A percentile compares a stretch with the other conserved stretches of the same genome.
These are phyloP conservation scores for Trichosanthes cucumerina DNA, from an alignment of 306 rosid species.

Conservation along the genomic window DNA sequence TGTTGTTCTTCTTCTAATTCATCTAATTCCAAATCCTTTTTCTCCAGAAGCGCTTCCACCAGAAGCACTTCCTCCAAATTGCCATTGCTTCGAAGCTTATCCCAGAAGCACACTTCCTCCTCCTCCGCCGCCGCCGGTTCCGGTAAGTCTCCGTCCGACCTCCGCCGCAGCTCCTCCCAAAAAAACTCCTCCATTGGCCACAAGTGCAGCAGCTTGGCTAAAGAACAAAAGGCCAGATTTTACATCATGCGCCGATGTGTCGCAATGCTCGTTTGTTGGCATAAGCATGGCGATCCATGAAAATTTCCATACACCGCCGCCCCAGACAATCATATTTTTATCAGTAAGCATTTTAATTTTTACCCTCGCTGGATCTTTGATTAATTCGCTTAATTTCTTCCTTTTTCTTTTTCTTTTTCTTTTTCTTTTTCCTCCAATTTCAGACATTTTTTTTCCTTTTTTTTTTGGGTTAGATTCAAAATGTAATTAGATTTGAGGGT, in stretches of 20 bases:
- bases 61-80: constrained; percentile 53
- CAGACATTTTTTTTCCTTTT: not conserved
- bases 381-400: not conserved
- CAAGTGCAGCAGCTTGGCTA: constrained; percentile 68
- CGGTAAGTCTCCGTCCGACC: not conserved
- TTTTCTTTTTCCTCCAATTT: not conserved
- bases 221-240: constrained; percentile 89
- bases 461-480: not conserved
- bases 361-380: not conserved
- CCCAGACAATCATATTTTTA: not conserved
- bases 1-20: constrained; percentile 1
- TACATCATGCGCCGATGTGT: constrained; percentile 91
- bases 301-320: not conserved
- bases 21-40: constrained; percentile 26
- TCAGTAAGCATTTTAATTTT: not conserved
- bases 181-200: constrained; percentile 47
- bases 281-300: constrained; percentile 61
- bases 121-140: not conserved
- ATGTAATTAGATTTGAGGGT: constrained; percentile 5
- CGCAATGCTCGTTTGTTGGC: constrained; percentile 97
- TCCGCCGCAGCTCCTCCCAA: constrained; percentile 55
- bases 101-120: constrained; percentile 35
- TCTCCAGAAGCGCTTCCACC: constrained; percentile 47
- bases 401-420: not conserved
- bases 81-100: constrained; percentile 53